Percentiles rank a stretch among this genome's conserved stretches.
Evolutionary conservation across 1,139 yeast genomes (phyloP).

Genomic region (Yamadazyma taylorii): DNA sequence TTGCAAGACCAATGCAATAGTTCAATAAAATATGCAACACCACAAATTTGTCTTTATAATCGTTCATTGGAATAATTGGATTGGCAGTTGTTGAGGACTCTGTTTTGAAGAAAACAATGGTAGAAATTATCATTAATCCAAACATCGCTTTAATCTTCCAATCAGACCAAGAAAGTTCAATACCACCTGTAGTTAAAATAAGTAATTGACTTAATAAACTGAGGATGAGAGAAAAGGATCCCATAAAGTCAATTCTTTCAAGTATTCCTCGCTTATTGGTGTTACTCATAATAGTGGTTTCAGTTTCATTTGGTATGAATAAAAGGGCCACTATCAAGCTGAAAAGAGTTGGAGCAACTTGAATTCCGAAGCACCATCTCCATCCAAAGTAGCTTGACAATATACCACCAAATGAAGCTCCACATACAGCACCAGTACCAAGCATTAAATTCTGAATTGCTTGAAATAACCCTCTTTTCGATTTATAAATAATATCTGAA

Average conservation of each 20-base stretch:
- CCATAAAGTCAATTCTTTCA: slow-evolving; percentile 21
- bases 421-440: slow-evolving; percentile 26
- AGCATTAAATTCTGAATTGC: slow-evolving; percentile 26
- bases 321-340: slow-evolving; percentile 21
- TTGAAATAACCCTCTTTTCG: slow-evolving; percentile 28
- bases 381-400: slow-evolving; percentile 21
- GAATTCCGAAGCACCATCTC: slow-evolving; percentile 29
- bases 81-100: slow-evolving; percentile 31
- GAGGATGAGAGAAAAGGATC: slow-evolving; percentile 20
- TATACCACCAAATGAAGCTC: slow-evolving; percentile 28
- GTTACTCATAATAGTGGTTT: too few species aligned
- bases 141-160: slow-evolving; percentile 6
- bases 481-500: slow-evolving; percentile 28
- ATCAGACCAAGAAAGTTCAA: slow-evolving; percentile 22
- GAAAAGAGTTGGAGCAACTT: slow-evolving; percentile 18
- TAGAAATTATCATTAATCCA: slow-evolving; percentile 14
- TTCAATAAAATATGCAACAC: slow-evolving; percentile 28
- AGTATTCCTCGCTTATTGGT: slow-evolving; percentile 2
- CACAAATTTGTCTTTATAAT: slow-evolving; percentile 25
- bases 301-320: slow-evolving; percentile 14
- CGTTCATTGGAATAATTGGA: slow-evolving; percentile 37
- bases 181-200: slow-evolving; percentile 27
- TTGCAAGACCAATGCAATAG: slow-evolving; percentile 36
- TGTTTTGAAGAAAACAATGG: slow-evolving; percentile 10
- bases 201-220: slow-evolving; percentile 30